These are phyloP conservation scores for Avena atlantica DNA, from an alignment of 176 grass and related monocot species.

Conservation along the genomic window DNA sequence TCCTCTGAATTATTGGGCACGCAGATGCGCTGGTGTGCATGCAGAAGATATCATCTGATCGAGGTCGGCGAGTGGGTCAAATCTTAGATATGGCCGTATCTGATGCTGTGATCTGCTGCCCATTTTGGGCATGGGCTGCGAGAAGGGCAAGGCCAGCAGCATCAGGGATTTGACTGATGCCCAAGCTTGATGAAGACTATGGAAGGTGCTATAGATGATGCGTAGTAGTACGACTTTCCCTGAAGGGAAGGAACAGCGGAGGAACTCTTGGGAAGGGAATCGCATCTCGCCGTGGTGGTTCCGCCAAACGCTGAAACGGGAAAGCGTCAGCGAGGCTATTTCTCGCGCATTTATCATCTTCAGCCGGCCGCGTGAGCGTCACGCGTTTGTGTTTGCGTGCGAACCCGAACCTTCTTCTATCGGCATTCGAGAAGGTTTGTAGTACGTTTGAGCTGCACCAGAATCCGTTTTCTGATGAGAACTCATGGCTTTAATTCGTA, in stretches of 20 bases:
- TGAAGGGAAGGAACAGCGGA: not conserved
- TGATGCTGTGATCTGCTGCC: constrained; percentile 35
- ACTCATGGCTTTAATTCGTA: not conserved
- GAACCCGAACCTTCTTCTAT: not conserved
- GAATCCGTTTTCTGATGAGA: not conserved
- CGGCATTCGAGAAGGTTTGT: not conserved
- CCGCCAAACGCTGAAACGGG: not conserved
- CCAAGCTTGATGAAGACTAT: not conserved
- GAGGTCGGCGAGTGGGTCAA: constrained; percentile 24
- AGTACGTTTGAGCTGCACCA: too few relatives aligned
- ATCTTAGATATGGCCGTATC: constrained; percentile 37
- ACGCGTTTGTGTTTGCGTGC: not conserved
- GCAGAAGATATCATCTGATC: not conserved
- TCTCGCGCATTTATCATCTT: not conserved
- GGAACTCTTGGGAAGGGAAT: not conserved
- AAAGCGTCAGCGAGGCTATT: constrained; percentile 1
- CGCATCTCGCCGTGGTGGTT: not conserved
- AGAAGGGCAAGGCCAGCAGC: not conserved
- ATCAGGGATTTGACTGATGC: constrained; percentile 3
- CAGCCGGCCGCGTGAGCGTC: not conserved
- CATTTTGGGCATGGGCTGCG: not conserved
- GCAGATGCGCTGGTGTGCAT: constrained; percentile 25
- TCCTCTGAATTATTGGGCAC: constrained; percentile 51
- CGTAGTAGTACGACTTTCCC: not conserved
- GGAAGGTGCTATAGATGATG: not conserved